These are phyloP conservation scores for Saprolegnia parasitica DNA, from an alignment of 352 stramenopile genomes.

Conservation along the genomic window DNA sequence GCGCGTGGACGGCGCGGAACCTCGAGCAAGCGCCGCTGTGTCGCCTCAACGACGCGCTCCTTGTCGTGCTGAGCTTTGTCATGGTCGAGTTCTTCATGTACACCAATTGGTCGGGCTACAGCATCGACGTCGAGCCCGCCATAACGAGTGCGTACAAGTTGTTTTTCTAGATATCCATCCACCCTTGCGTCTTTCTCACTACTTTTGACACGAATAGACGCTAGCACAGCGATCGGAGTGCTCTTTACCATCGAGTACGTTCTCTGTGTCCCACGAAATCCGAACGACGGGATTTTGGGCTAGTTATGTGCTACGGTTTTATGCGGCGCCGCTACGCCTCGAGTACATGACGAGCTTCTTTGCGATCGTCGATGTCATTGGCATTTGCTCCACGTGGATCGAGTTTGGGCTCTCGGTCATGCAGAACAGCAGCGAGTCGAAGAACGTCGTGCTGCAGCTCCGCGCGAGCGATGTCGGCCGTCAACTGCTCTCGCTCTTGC, in stretches of 20 bases:
- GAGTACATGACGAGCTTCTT: conserved; percentile 52
- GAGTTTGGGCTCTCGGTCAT: conserved; percentile 28
- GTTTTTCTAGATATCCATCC: too few relatives aligned
- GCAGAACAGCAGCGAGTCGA: neutral
- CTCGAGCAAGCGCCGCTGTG: conserved; percentile 58
- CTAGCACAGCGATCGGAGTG: conserved; percentile 29
- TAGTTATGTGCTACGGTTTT: conserved; percentile 54
- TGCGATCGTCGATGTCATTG: conserved; percentile 51
- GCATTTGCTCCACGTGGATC: conserved; percentile 59
- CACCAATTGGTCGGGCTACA: conserved; percentile 52
- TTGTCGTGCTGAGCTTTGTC: conserved; percentile 56
- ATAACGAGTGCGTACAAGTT: conserved; percentile 58
- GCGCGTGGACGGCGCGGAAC: conserved; percentile 69
- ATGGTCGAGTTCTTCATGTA: conserved; percentile 61
- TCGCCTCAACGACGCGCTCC: conserved; percentile 38
- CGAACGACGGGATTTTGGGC: neutral
- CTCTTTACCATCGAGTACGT: conserved; percentile 69
- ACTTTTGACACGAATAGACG: conserved; percentile 11
- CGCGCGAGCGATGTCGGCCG: conserved; percentile 26
- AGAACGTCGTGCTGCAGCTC: conserved; percentile 11
- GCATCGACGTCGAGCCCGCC: conserved; percentile 33
- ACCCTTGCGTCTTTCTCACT: neutral
- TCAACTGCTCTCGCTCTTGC: conserved; percentile 29
- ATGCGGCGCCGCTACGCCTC: conserved; percentile 55
- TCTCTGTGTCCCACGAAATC: neutral